These are phyloP conservation scores for Omphalotus guepiniiformis DNA, from an alignment of 768 basidiomycete genomes.

Conservation along the genomic window DNA sequence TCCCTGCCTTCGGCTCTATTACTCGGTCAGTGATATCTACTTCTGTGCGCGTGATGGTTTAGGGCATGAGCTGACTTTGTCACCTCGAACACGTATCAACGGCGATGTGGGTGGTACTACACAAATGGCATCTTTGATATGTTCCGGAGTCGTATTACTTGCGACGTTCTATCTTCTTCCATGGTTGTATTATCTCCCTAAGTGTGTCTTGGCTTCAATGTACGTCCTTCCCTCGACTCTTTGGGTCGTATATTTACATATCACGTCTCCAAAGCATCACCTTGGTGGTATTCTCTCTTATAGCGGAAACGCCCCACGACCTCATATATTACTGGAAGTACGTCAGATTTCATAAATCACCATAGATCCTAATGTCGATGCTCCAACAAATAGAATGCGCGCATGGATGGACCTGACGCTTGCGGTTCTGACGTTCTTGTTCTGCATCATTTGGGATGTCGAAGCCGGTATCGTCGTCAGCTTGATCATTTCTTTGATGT, in stretches of 20 bases:
- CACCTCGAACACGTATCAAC: slow-evolving; percentile 72
- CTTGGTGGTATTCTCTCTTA: slow-evolving; percentile 78
- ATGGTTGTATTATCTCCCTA: slow-evolving; percentile 81
- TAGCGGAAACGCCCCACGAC: slow-evolving; percentile 86
- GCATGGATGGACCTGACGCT: slow-evolving; percentile 90
- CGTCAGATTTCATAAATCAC: slow-evolving; percentile 6
- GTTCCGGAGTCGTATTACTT: slow-evolving; percentile 68
- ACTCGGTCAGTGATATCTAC: slow-evolving; percentile 55
- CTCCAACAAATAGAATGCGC: slow-evolving; percentile 51
- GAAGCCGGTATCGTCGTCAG: slow-evolving; percentile 92
- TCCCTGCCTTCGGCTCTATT: slow-evolving; percentile 92
- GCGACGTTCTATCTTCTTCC: slow-evolving; percentile 90
- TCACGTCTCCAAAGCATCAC: slow-evolving; percentile 53
- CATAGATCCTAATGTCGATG: background rate
- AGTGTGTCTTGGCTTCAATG: slow-evolving; percentile 87
- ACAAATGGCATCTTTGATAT: slow-evolving; percentile 84
- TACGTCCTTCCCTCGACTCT: slow-evolving; percentile 32
- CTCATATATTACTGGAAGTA: slow-evolving; percentile 81
- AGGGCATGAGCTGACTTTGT: background rate
- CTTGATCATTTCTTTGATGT: slow-evolving; percentile 78
- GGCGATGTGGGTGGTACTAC: slow-evolving; percentile 85
- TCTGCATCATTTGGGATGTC: slow-evolving; percentile 86
- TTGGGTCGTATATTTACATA: background rate
- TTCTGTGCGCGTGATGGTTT: slow-evolving; percentile 5
- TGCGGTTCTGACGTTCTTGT: slow-evolving; percentile 83